These are phyloP conservation scores for Nicotiana tomentosiformis DNA, from an alignment of 257 asterid genomes.

Conservation along the genomic window DNA sequence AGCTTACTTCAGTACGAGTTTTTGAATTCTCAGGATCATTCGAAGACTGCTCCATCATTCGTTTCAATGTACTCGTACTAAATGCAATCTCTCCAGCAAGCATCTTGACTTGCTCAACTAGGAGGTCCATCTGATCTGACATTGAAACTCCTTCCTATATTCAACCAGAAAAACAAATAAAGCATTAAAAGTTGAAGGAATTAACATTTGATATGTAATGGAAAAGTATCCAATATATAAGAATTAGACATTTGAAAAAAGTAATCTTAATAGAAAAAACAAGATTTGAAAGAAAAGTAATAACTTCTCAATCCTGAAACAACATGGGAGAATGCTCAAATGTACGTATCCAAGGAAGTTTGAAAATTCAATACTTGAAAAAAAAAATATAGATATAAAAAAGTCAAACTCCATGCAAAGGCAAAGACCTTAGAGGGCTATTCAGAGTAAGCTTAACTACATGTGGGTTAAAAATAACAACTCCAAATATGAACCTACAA, in stretches of 20 bases:
- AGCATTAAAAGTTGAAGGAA: background rate
- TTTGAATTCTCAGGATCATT: conserved; percentile 78
- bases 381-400: background rate
- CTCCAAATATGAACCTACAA: background rate
- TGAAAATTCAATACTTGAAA: background rate
- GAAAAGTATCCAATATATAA: background rate
- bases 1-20: conserved; percentile 44
- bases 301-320: background rate
- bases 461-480: background rate
- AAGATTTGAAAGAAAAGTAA: background rate
- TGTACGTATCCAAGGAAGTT: background rate
- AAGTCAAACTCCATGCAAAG: background rate
- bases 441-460: background rate
- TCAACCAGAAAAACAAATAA: conserved; percentile 8
- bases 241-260: background rate
- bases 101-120: conserved; percentile 97
- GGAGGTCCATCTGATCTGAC: conserved; percentile 89
- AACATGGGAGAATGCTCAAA: background rate
- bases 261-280: background rate
- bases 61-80: conserved; percentile 85
- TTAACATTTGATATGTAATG: background rate
- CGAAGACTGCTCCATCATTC: conserved; percentile 70
- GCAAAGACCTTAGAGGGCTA: background rate
- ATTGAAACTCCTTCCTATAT: conserved; percentile 65
- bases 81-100: conserved; percentile 99